These are phyloP conservation scores for Geranomyces michiganensis DNA, from an alignment of 192 early-diverging fungal species.

Conservation along the genomic window DNA sequence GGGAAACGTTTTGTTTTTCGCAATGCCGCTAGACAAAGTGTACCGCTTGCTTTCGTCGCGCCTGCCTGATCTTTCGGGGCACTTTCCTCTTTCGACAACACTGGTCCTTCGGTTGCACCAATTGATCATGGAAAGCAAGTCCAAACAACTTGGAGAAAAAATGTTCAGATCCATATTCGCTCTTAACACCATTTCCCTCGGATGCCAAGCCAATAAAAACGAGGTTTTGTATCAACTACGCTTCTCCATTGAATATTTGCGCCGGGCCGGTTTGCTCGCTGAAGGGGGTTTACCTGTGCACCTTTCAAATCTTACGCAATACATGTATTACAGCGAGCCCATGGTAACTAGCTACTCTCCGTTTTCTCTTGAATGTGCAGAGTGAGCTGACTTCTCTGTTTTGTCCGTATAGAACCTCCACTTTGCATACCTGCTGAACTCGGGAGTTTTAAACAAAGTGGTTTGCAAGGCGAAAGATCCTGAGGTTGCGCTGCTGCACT, in stretches of 20 bases:
- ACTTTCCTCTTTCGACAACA: constrained; percentile 49
- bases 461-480: background rate
- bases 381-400: background rate
- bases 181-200: constrained; percentile 1
- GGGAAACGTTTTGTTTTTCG: constrained; percentile 51
- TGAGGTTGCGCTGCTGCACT: constrained; percentile 9
- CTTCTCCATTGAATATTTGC: constrained; percentile 52
- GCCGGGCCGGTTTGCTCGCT: constrained; percentile 32
- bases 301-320: constrained; percentile 28
- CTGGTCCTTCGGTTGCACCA: constrained; percentile 41
- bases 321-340: constrained; percentile 42
- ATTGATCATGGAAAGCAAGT: constrained; percentile 33
- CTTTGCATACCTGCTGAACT: constrained; percentile 42
- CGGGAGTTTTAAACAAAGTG: constrained; percentile 36
- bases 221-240: constrained; percentile 45
- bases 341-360: constrained; percentile 15
- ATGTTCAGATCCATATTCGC: constrained; percentile 4
- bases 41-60: constrained; percentile 41
- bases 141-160: constrained; percentile 1
- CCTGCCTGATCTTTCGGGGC: constrained; percentile 40
- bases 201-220: background rate
- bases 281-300: constrained; percentile 22
- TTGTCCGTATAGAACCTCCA: constrained; percentile 33
- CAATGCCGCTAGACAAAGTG: constrained; percentile 41
- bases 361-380: no score